Evolutionary conservation across 1,139 yeast genomes (phyloP).

Genomic region (Yueomyces sp.): DNA sequence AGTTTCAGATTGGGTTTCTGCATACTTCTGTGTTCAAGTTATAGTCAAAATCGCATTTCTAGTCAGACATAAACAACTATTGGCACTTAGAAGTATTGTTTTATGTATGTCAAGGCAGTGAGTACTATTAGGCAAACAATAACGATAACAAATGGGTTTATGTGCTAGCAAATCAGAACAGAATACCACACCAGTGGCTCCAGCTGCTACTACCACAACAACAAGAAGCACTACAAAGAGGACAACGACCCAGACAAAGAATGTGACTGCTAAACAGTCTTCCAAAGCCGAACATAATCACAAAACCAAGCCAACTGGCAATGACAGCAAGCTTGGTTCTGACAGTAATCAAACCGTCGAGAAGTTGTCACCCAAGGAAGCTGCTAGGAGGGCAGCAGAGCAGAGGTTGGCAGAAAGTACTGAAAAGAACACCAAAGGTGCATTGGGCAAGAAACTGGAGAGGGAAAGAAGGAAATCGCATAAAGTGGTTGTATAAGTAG

Average conservation of each 20-base stretch:
- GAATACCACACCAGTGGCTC: neutral
- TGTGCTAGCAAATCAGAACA: conserved; percentile 15
- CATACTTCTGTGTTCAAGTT: too few relatives aligned
- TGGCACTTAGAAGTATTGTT: too few relatives aligned
- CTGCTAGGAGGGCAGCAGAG: conserved; percentile 24
- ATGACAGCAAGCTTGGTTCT: neutral
- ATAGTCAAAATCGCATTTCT: too few relatives aligned
- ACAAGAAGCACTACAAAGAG: conserved; percentile 1
- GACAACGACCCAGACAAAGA: neutral
- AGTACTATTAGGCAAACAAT: too few relatives aligned
- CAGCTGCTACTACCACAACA: neutral
- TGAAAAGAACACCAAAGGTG: conserved; percentile 16
- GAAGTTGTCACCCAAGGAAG: conserved; percentile 17
- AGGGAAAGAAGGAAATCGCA: conserved; percentile 17
- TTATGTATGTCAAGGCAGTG: too few relatives aligned
- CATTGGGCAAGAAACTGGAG: conserved; percentile 19
- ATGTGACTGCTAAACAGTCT: neutral
- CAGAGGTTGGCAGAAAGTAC: conserved; percentile 15
- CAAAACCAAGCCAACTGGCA: conserved; percentile 3
- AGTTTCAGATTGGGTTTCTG: too few relatives aligned
- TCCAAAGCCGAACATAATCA: conserved; percentile 4
- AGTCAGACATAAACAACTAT: too few relatives aligned
- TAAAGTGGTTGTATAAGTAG: neutral
- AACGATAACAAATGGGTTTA: conserved; percentile 11
- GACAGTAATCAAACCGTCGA: conserved; percentile 1